Evolutionary conservation across 2,329 filamentous ascomycete genomes (phyloP).

Genomic region (Alternaria consortialis): DNA sequence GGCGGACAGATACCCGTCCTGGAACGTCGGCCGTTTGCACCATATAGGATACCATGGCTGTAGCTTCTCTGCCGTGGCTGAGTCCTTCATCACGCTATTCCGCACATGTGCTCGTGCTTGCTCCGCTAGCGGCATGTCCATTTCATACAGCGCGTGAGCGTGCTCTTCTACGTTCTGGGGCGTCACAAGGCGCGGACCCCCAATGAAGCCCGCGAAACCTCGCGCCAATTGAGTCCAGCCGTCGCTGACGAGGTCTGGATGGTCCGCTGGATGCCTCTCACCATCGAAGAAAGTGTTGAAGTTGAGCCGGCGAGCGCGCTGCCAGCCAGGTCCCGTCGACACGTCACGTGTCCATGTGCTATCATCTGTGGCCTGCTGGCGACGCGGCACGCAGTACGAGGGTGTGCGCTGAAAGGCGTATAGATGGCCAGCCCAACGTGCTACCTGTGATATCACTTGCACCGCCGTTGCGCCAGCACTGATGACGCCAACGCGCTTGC

Average conservation of each 20-base stretch:
- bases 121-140: conserved; percentile 6
- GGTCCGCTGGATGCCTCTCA: conserved; percentile 37
- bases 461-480: conserved; percentile 57
- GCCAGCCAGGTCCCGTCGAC: conserved; percentile 56
- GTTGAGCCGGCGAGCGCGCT: conserved; percentile 56
- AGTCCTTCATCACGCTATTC: conserved; percentile 55
- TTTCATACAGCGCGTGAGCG: conserved; percentile 5
- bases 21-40: conserved; percentile 71
- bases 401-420: conserved; percentile 57
- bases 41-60: conserved; percentile 68
- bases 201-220: conserved; percentile 28
- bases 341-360: conserved; percentile 53
- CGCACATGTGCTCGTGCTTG: conserved; percentile 1
- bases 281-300: conserved; percentile 43
- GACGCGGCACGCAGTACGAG: conserved; percentile 46
- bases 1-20: conserved; percentile 64
- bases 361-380: conserved; percentile 53
- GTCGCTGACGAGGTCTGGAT: conserved; percentile 58
- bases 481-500: conserved; percentile 54
- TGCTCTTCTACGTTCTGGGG: conserved; percentile 8
- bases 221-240: conserved; percentile 53
- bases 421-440: conserved; percentile 48
- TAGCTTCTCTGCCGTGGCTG: conserved; percentile 59
- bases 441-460: conserved; percentile 53
- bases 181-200: conserved; percentile 12